Evolutionary conservation across 1,139 yeast genomes (phyloP).

Genomic region (Hansenula anomala): DNA sequence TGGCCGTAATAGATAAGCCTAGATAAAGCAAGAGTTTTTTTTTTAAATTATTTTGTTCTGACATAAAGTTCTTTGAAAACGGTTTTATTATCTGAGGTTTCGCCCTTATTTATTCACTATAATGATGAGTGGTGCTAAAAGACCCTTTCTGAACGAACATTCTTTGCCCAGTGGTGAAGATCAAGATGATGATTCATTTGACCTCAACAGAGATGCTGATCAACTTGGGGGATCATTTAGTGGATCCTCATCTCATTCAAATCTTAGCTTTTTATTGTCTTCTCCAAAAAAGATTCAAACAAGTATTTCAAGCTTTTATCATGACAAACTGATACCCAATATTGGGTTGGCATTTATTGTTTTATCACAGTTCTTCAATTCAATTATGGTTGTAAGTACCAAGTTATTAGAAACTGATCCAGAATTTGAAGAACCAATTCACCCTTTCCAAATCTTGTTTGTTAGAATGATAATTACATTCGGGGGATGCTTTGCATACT

Average conservation of each 20-base stretch:
- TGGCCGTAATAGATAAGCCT: neutral
- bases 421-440: conserved; percentile 49
- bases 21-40: neutral
- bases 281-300: neutral
- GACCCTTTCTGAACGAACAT: conserved; percentile 6
- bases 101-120: no score
- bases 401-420: conserved; percentile 65
- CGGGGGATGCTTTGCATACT: conserved; percentile 52
- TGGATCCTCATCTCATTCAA: conserved; percentile 1
- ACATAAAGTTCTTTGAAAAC: no score
- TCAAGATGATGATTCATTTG: conserved; percentile 10
- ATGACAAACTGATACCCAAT: conserved; percentile 14
- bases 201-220: conserved; percentile 2
- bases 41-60: neutral
- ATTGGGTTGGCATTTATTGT: conserved; percentile 40
- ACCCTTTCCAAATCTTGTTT: conserved; percentile 73
- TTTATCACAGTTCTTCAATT: conserved; percentile 65
- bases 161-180: conserved; percentile 6
- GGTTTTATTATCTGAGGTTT: no score
- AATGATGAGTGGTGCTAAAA: conserved; percentile 3
- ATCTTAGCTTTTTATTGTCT: neutral
- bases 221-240: neutral
- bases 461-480: conserved; percentile 75
- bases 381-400: conserved; percentile 72
- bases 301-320: neutral